Conservation (phyloP, 2,329 filamentous ascomycete genomes). For the Aspergillus fructus region DNA sequence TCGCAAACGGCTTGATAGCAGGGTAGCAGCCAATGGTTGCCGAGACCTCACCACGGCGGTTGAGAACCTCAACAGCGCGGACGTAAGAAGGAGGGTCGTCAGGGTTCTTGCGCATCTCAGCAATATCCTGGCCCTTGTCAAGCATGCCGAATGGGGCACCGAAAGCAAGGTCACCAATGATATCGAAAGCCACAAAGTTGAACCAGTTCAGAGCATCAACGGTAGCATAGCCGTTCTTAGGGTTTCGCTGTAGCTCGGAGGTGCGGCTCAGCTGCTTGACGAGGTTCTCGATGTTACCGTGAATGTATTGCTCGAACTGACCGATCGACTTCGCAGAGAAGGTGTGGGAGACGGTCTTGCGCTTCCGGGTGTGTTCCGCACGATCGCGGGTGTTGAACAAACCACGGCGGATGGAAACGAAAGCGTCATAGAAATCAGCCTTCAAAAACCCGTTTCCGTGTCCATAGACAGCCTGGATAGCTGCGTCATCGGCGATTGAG, state of each 20-base stretch:
- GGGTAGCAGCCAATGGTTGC: constrained; percentile 75
- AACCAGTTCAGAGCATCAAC: constrained; percentile 80
- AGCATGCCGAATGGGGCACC: constrained; percentile 84
- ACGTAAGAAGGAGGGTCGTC: constrained; percentile 66
- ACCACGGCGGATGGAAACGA: constrained; percentile 80
- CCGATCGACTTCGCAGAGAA: constrained; percentile 78
- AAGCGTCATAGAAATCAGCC: constrained; percentile 83
- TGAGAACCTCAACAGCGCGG: constrained; percentile 82
- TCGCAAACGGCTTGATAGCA: constrained; percentile 73
- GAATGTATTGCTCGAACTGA: constrained; percentile 88
- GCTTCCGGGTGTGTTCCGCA: constrained; percentile 79
- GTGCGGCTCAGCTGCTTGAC: constrained; percentile 71
- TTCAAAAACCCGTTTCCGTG: constrained; percentile 76
- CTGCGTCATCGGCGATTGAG: constrained; percentile 75
- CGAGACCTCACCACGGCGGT: constrained; percentile 82
- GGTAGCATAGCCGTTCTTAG: constrained; percentile 56
- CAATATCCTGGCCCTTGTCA: constrained; percentile 70
- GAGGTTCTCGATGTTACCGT: constrained; percentile 72
- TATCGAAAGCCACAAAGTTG: constrained; percentile 65
- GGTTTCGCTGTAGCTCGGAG: constrained; percentile 47
- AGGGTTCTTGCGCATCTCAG: constrained; percentile 66
- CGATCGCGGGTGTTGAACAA: constrained; percentile 88
- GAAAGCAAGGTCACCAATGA: constrained; percentile 65
- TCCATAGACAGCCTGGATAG: constrained; percentile 75
- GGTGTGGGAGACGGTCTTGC: constrained; percentile 83